phyloP scores from a whole-genome alignment of 2,329 filamentous ascomycete genomes.

The Aureobasidium lini region DNA sequence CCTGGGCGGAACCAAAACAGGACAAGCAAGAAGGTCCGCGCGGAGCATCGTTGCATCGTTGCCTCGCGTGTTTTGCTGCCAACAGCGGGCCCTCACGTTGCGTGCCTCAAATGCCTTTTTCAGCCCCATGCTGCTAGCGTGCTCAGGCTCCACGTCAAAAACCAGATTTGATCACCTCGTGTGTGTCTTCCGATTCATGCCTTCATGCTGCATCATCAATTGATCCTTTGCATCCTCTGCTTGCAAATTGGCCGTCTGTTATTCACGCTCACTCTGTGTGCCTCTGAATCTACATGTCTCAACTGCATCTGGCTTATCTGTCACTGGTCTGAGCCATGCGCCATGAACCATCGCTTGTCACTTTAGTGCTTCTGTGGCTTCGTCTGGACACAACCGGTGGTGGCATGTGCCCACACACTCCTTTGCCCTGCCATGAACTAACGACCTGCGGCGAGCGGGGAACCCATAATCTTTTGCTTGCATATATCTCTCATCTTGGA shows the following conservation, averaged over 20 bases:
- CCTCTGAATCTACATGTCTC: background rate
- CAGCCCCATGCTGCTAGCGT: slow-evolving; percentile 3
- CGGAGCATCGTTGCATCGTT: slow-evolving; percentile 18
- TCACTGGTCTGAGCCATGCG: background rate
- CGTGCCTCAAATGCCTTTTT: background rate
- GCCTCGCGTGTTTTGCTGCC: slow-evolving; percentile 4
- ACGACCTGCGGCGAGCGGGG: background rate
- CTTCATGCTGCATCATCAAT: background rate
- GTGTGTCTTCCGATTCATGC: background rate
- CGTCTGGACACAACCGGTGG: slow-evolving; percentile 3
- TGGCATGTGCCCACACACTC: background rate
- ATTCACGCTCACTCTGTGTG: background rate
- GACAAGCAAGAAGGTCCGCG: slow-evolving; percentile 7
- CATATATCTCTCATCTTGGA: background rate
- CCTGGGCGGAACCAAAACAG: slow-evolving; percentile 1
- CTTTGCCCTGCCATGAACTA: background rate
- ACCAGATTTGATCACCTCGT: background rate
- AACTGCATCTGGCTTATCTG: background rate
- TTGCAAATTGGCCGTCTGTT: background rate
- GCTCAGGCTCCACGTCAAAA: background rate
- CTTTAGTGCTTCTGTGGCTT: slow-evolving; percentile 9
- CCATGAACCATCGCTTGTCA: slow-evolving; percentile 3
- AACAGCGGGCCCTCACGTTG: background rate
- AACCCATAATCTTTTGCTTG: background rate
- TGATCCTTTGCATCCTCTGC: background rate